phyloP scores from a whole-genome alignment of 2,329 filamentous ascomycete genomes.

The Colletotrichum eleusines region DNA sequence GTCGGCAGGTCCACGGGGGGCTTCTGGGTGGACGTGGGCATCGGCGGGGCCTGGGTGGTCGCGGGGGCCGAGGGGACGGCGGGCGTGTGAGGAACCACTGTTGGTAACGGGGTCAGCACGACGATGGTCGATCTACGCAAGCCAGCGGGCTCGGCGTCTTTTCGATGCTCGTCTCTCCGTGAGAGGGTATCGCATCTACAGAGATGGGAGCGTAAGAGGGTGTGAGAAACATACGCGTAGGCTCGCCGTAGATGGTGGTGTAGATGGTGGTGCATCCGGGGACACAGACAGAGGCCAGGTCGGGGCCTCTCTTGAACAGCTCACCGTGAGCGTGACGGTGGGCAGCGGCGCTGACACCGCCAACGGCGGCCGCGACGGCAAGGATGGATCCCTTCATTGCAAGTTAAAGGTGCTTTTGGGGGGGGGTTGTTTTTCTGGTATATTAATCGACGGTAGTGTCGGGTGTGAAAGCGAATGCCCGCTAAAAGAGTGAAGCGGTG shows the following conservation, averaged over 20 bases:
- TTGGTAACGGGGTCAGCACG: constrained; percentile 17
- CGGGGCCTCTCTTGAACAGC: constrained; percentile 66
- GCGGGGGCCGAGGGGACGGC: constrained; percentile 47
- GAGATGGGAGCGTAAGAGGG: too few relatives aligned
- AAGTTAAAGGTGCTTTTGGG: constrained; percentile 51
- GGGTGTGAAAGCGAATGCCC: constrained; percentile 73
- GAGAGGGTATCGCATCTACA: not conserved
- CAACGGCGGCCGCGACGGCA: constrained; percentile 72
- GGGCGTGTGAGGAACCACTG: constrained; percentile 54
- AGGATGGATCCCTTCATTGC: constrained; percentile 82
- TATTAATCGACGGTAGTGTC: constrained; percentile 47
- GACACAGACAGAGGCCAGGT: constrained; percentile 63
- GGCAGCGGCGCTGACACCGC: constrained; percentile 65
- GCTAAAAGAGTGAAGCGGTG: constrained; percentile 91
- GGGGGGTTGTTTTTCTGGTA: constrained; percentile 45
- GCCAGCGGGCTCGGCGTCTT: not conserved
- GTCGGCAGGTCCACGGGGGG: constrained; percentile 64
- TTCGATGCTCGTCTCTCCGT: not conserved
- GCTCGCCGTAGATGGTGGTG: constrained; percentile 75
- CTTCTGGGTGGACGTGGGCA: constrained; percentile 55
- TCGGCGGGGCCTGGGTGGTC: constrained; percentile 43
- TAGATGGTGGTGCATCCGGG: constrained; percentile 80
- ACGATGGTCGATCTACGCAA: constrained; percentile 1
- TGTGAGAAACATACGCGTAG: constrained; percentile 67
- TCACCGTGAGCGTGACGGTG: constrained; percentile 73